phyloP scores from a whole-genome alignment of 2,329 filamentous ascomycete genomes.

The Microcera coccophila region DNA sequence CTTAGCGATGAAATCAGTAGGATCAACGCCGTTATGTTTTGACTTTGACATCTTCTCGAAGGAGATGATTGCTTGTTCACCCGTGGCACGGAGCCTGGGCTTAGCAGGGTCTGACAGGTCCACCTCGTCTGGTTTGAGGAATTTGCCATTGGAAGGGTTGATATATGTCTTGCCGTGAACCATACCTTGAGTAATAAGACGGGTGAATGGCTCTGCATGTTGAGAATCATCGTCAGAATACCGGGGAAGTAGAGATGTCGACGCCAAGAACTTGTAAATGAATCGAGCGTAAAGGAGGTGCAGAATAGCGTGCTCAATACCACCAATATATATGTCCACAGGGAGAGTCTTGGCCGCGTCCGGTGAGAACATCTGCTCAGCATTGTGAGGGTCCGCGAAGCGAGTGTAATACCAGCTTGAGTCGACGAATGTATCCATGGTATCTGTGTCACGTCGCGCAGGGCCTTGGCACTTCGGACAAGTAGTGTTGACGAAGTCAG shows the following conservation, averaged over 20 bases:
- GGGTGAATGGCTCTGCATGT: conserved; percentile 70
- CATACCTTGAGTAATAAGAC: conserved; percentile 87
- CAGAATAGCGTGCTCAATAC: conserved; percentile 85
- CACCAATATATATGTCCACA: conserved; percentile 85
- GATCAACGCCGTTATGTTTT: conserved; percentile 88
- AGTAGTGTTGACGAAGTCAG: conserved; percentile 68
- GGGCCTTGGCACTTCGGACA: conserved; percentile 70
- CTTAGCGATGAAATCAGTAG: conserved; percentile 63
- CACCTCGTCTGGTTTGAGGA: conserved; percentile 72
- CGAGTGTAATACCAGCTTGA: conserved; percentile 92
- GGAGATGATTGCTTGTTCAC: conserved; percentile 55
- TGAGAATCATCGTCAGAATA: conserved; percentile 29
- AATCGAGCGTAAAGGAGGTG: conserved; percentile 87
- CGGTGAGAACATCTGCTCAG: conserved; percentile 57
- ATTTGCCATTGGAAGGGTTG: conserved; percentile 69
- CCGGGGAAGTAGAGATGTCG: conserved; percentile 46
- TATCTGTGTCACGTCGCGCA: conserved; percentile 82
- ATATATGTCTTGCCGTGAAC: conserved; percentile 83
- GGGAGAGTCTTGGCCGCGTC: conserved; percentile 59
- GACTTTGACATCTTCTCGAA: conserved; percentile 96
- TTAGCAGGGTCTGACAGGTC: conserved; percentile 54
- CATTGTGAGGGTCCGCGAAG: conserved; percentile 69
- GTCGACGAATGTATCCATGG: conserved; percentile 95
- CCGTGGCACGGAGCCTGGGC: conserved; percentile 61
- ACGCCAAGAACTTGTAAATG: conserved; percentile 79